Evolutionary conservation across 2,329 filamentous ascomycete species (phyloP).

Genomic region (Amesomyces nigricolor): DNA sequence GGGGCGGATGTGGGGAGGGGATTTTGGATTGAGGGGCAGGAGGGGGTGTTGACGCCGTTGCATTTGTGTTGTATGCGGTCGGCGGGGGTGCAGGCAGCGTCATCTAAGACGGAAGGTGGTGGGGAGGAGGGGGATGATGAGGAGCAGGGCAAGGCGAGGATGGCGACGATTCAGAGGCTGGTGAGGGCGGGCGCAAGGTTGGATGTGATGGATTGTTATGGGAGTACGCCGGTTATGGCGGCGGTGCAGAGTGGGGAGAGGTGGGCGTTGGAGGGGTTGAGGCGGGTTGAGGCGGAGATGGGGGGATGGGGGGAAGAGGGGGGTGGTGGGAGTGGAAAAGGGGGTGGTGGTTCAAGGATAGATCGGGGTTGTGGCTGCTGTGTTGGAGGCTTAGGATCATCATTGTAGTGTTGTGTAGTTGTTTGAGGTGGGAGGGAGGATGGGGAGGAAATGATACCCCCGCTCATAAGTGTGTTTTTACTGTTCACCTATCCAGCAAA

Average conservation of each 20-base stretch:
- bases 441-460: no score
- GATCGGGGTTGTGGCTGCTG: no score
- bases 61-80: conserved; percentile 28
- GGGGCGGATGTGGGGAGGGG: conserved; percentile 24
- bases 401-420: no score
- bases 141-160: conserved; percentile 11
- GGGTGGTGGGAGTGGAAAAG: neutral
- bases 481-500: no score
- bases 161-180: conserved; percentile 23
- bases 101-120: neutral
- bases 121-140: conserved; percentile 7
- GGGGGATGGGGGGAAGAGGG: neutral
- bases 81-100: conserved; percentile 13
- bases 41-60: conserved; percentile 25
- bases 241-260: conserved; percentile 23
- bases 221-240: conserved; percentile 24
- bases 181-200: conserved; percentile 21
- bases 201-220: conserved; percentile 22
- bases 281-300: conserved; percentile 18
- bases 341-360: neutral
- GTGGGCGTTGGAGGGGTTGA: conserved; percentile 23
- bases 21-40: conserved; percentile 11
- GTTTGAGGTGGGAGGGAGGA: no score
- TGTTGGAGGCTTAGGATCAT: no score
- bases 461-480: no score